phyloP scores from a whole-genome alignment of 371 early-diverging fungal species.

The Saksenaea oblongispora region DNA sequence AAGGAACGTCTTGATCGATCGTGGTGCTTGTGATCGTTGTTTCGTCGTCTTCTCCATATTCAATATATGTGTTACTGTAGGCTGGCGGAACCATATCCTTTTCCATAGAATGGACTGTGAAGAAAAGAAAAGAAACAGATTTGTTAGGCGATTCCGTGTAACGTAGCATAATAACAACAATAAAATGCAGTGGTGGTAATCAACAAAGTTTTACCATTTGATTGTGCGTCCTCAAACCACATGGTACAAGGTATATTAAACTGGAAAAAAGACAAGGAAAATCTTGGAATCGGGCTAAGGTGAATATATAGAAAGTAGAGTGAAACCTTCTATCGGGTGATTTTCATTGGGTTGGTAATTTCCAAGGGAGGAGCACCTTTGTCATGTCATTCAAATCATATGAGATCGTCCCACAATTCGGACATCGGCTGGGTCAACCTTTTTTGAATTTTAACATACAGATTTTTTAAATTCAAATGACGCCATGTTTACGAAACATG shows the following conservation, averaged over 20 bases:
- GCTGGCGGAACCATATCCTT: conserved; percentile 2
- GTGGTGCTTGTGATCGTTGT: conserved; percentile 27
- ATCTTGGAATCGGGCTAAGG: conserved; percentile 1
- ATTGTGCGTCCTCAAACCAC: conserved; percentile 7
- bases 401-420: conserved; percentile 3
- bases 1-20: conserved; percentile 1
- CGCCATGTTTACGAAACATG: neutral
- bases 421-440: neutral
- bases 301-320: neutral
- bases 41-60: conserved; percentile 31
- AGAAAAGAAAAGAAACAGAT: neutral
- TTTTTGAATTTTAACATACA: conserved; percentile 2
- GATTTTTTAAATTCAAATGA: neutral
- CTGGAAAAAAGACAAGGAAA: neutral
- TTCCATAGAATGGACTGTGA: neutral
- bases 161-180: no score
- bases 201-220: neutral
- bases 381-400: neutral
- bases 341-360: conserved; percentile 1
- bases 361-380: neutral
- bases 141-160: neutral
- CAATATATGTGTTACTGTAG: conserved; percentile 7
- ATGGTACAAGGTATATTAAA: conserved; percentile 6
- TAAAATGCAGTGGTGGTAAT: no score
- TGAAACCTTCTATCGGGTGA: neutral